A percentile compares a stretch with the other conserved stretches of the same genome.
phyloP scores from a whole-genome alignment of 2,329 filamentous ascomycete genomes.

The Paecilomyces formosus region DNA sequence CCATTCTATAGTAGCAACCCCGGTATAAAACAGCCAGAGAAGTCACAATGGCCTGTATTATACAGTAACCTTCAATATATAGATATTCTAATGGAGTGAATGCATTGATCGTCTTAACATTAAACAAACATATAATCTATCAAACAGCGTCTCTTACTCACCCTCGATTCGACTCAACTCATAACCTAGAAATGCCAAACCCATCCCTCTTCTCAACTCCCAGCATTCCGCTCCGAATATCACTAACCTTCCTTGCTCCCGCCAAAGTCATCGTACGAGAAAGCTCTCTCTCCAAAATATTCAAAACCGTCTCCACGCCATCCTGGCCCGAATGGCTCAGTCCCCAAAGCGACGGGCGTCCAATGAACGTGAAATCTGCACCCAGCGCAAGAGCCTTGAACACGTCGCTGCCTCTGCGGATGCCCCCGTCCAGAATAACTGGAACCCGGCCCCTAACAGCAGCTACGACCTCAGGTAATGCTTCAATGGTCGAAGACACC shows the following conservation, averaged over 20 bases:
- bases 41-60: too few species aligned
- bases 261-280: constrained; percentile 14
- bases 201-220: constrained; percentile 9
- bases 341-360: constrained; percentile 44
- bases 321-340: constrained; percentile 14
- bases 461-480: neutral
- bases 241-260: constrained; percentile 10
- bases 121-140: neutral
- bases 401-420: constrained; percentile 49
- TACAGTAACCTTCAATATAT: too few species aligned
- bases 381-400: constrained; percentile 51
- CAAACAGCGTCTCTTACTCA: neutral
- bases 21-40: neutral
- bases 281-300: constrained; percentile 1
- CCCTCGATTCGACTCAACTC: neutral
- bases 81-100: neutral
- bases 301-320: neutral
- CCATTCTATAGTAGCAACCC: neutral
- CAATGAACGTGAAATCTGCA: constrained; percentile 44
- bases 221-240: constrained; percentile 10
- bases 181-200: constrained; percentile 11
- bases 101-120: neutral
- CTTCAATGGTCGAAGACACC: neutral
- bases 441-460: neutral
- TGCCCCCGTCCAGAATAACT: constrained; percentile 42